A percentile compares a stretch with the other conserved stretches of the same genome.
These are phyloP conservation scores for Phaeotremella skinneri DNA, from an alignment of 768 basidiomycete species.

Conservation along the genomic window DNA sequence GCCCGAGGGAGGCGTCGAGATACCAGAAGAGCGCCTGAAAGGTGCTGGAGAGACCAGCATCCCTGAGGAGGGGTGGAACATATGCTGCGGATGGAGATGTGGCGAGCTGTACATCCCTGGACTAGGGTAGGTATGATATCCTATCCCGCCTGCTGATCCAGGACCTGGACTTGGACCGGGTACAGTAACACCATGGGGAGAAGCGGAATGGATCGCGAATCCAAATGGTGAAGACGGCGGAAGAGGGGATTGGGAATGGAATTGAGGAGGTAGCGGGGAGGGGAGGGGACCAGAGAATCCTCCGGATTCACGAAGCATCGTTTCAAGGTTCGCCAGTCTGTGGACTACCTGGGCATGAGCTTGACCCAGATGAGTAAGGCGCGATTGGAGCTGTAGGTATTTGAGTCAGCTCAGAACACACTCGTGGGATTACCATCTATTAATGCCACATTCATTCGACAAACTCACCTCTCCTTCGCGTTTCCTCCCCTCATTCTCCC, in stretches of 20 bases:
- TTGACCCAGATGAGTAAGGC: not conserved
- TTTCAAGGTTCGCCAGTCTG: conserved; percentile 12
- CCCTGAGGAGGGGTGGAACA: conserved; percentile 1
- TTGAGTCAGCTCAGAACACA: not conserved
- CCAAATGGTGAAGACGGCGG: conserved; percentile 2
- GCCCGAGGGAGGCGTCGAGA: not conserved
- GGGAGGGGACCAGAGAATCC: not conserved
- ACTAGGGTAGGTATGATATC: conserved; percentile 26
- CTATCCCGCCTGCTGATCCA: not conserved
- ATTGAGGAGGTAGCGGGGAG: conserved; percentile 7
- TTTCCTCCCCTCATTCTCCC: conserved; percentile 6
- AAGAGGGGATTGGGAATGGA: not conserved
- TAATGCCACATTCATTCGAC: not conserved
- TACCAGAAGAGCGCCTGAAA: conserved; percentile 10
- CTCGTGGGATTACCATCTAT: not conserved
- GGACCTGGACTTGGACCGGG: conserved; percentile 3
- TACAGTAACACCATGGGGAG: too few relatives aligned
- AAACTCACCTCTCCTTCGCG: conserved; percentile 27
- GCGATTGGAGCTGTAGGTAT: not conserved
- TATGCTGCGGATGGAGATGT: conserved; percentile 29
- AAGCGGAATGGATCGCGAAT: not conserved
- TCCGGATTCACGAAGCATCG: conserved; percentile 7
- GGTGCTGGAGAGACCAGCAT: conserved; percentile 6
- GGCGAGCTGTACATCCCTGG: conserved; percentile 39
- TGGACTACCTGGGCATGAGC: not conserved